Evolutionary conservation across 2,329 filamentous ascomycete species (phyloP).

Genomic region (Penicillium sp.): DNA sequence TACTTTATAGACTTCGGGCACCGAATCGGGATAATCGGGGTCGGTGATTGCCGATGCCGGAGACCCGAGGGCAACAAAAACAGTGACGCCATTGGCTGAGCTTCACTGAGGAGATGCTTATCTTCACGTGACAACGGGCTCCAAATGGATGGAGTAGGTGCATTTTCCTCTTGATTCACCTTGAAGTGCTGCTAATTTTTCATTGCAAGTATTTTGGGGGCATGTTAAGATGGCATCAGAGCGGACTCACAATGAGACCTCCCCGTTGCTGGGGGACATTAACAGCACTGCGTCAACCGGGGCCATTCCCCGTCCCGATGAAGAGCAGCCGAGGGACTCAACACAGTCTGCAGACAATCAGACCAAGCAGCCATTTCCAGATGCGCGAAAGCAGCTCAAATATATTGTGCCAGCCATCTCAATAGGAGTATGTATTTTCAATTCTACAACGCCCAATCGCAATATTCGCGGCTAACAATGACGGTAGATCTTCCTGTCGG

Average conservation of each 20-base stretch:
- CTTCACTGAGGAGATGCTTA: constrained; percentile 13
- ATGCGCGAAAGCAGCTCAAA: constrained; percentile 48
- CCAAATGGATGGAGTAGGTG: background rate
- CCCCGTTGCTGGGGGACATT: constrained; percentile 41
- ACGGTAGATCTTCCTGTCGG: constrained; percentile 63
- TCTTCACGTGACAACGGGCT: constrained; percentile 17
- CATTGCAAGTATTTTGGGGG: background rate
- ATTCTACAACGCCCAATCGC: constrained; percentile 4
- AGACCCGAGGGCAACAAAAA: background rate
- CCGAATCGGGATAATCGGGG: background rate
- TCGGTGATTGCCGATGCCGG: background rate
- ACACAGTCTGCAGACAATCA: constrained; percentile 12
- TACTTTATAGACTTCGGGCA: background rate
- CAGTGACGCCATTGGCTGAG: background rate
- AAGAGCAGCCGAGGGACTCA: constrained; percentile 16
- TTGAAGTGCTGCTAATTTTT: background rate
- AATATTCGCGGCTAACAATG: constrained; percentile 12
- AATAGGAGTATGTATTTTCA: constrained; percentile 51
- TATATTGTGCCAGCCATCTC: constrained; percentile 58
- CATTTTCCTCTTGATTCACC: background rate
- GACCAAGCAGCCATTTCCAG: constrained; percentile 36
- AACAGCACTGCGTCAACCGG: constrained; percentile 25
- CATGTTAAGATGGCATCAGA: constrained; percentile 22
- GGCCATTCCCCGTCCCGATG: constrained; percentile 21
- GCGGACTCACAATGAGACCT: constrained; percentile 37